Evolutionary conservation across 1,284 basidiomycete genomes (phyloP).

Genomic region (Boletus semigastroideus): DNA sequence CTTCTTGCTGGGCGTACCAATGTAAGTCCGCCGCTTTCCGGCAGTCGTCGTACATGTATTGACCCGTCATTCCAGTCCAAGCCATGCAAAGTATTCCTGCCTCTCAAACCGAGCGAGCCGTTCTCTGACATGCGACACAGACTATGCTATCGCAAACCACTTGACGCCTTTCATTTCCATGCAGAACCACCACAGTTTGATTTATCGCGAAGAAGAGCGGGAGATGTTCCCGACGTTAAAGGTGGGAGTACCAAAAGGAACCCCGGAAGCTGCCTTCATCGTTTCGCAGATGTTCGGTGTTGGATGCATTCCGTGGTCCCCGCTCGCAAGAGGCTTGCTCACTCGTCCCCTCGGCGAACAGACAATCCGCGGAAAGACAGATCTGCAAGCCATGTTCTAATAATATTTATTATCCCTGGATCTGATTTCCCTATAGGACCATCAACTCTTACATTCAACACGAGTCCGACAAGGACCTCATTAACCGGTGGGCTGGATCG

Average conservation of each 20-base stretch:
- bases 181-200: not conserved
- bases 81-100: not conserved
- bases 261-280: not conserved
- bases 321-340: not conserved
- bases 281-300: not conserved
- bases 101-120: not conserved
- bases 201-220: not conserved
- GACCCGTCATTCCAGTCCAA: not conserved
- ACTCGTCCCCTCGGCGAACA: not conserved
- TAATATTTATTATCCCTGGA: not conserved
- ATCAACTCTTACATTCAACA: not conserved
- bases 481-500: not conserved
- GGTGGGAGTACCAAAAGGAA: not conserved
- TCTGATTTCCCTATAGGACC: not conserved
- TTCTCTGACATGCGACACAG: not conserved
- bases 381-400: not conserved
- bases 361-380: not conserved
- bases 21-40: not conserved
- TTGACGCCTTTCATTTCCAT: not conserved
- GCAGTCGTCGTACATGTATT: not conserved
- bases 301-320: not conserved
- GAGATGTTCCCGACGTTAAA: not conserved
- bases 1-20: not conserved
- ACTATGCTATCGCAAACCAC: not conserved
- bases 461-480: not conserved